phyloP scores from a whole-genome alignment of 257 asterid genomes.

The Rhazya stricta region DNA sequence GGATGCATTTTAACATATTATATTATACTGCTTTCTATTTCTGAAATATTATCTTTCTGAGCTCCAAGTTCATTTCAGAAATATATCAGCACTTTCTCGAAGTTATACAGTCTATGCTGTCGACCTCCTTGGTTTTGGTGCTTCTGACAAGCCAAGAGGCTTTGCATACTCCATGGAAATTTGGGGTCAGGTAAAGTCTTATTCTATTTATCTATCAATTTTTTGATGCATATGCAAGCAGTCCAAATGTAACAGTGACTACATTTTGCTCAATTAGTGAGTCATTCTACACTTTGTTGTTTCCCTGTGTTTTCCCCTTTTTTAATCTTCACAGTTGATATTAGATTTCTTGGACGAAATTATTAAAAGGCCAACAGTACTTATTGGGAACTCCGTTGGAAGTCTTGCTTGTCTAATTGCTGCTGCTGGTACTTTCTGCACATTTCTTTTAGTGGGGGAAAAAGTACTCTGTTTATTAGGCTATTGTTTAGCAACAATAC shows the following conservation, averaged over 20 bases:
- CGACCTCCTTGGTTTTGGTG: constrained; percentile 96
- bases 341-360: constrained; percentile 66
- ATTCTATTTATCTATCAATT: constrained; percentile 7
- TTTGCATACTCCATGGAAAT: constrained; percentile 70
- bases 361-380: constrained; percentile 66
- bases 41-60: background rate
- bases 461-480: background rate
- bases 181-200: constrained; percentile 67
- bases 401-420: constrained; percentile 97
- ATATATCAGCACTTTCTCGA: constrained; percentile 61
- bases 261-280: background rate
- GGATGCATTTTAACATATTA: background rate
- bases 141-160: constrained; percentile 86
- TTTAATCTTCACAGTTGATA: constrained; percentile 50
- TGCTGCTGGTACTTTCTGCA: constrained; percentile 53
- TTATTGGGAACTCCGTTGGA: constrained; percentile 88
- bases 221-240: constrained; percentile 2
- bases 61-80: constrained; percentile 39
- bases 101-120: constrained; percentile 62
- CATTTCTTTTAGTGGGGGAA: background rate
- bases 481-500: background rate
- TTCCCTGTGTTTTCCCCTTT: no score
- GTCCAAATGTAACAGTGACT: background rate
- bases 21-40: background rate
- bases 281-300: background rate